phyloP scores from a whole-genome alignment of 2,329 filamentous ascomycete genomes.

The Cladosporium sp. region DNA sequence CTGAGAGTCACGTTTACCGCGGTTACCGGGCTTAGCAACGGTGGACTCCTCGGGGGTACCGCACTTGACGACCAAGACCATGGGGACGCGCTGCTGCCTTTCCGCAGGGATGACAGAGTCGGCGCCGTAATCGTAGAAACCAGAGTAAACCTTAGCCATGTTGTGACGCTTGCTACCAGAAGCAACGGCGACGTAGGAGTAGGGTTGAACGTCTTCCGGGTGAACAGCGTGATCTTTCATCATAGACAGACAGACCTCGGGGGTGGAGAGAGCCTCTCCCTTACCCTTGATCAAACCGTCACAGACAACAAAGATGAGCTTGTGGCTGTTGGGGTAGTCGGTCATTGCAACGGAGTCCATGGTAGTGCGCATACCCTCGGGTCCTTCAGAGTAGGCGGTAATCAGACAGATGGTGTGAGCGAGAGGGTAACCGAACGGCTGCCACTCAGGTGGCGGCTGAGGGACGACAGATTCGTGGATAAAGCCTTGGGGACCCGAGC shows the following conservation, averaged over 20 bases:
- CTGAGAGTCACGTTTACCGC: slow-evolving; percentile 98
- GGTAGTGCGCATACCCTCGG: slow-evolving; percentile 86
- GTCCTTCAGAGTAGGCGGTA: slow-evolving; percentile 95
- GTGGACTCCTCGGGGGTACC: slow-evolving; percentile 82
- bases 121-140: slow-evolving; percentile 94
- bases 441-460: slow-evolving; percentile 93
- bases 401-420: slow-evolving; percentile 93
- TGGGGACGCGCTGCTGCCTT: slow-evolving; percentile 94
- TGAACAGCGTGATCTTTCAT: slow-evolving; percentile 84
- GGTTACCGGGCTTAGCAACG: slow-evolving; percentile 87
- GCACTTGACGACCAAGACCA: slow-evolving; percentile 95
- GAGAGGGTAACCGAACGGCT: slow-evolving; percentile 92
- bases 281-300: slow-evolving; percentile 97
- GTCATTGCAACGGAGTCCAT: slow-evolving; percentile 95
- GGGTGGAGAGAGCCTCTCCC: slow-evolving; percentile 80
- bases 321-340: slow-evolving; percentile 99
- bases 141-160: slow-evolving; percentile 97
- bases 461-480: slow-evolving; percentile 95
- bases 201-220: slow-evolving; percentile 78
- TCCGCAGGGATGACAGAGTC: slow-evolving; percentile 74
- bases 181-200: slow-evolving; percentile 94
- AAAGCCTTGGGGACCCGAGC: slow-evolving; percentile 82
- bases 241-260: slow-evolving; percentile 87
- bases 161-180: slow-evolving; percentile 97
- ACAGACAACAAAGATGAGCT: slow-evolving; percentile 92